Base-by-base conservation (phyloP, 148 eudicot genomes). In the Chenopodium album region DNA sequence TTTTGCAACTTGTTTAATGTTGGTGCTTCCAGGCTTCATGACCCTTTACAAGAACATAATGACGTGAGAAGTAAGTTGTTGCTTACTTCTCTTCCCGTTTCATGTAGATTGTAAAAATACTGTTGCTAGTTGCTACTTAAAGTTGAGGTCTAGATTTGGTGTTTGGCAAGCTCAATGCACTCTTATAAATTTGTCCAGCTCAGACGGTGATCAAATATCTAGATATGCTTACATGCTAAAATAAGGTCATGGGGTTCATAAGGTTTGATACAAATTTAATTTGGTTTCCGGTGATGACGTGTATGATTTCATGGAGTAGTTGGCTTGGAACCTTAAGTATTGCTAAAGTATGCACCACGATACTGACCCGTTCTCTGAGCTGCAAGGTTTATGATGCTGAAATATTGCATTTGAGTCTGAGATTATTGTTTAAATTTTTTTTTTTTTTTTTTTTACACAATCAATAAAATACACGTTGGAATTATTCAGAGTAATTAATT, bases 1-100 rank as follows among this genome's bases (percentile, higher is more conserved):
- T 75, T 70, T 65, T 78, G 54, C 75, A 2, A 72, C 60, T 72
- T 47, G 81, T 56, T 77, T 80, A 46, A 34, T 44, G 46, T n/a
- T 64, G 50, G 64, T 29, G 78, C 78, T 81, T 16, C 31, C n/a
- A 73, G 63, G 9, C n/a, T 34, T 31, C 34, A 70, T 31, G 37
- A 80, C 70, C 22, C 41, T 44, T 41, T 28, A 48, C 16, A 47
- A 23, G 4, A 48, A 59, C 34, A 7, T 72, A 44, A 11, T 72
- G 75, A 11, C 46, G 56, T 46, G 47, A 46, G 29, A 9, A 20
- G 46, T 37, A 72, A 56, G 9, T 44, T 22, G 54, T 72, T 73
- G 32, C 59, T 20, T 1, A 12, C 20, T 48, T 47, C 8, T 73
- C 34, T 47, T 23, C 34, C 50, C 1, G 59, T 10, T 4, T 48